phyloP scores from a whole-genome alignment of 2,329 filamentous ascomycete genomes.

The Neofusicoccum ribis region DNA sequence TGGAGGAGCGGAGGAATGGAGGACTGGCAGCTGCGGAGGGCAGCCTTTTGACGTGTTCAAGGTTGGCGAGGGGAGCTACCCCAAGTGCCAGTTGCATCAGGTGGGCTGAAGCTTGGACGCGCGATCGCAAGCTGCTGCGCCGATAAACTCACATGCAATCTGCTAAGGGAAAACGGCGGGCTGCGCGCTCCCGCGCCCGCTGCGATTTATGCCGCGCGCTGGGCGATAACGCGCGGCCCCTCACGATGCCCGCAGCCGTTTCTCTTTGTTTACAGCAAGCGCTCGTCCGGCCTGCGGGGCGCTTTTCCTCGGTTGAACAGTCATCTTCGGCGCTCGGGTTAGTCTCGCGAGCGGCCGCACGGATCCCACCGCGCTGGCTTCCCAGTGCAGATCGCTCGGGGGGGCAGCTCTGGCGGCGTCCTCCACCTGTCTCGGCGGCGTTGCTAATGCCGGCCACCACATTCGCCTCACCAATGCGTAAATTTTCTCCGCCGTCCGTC shows the following conservation, averaged over 20 bases:
- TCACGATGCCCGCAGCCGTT: not conserved
- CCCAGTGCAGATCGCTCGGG: constrained; percentile 10
- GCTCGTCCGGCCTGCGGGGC: constrained; percentile 1
- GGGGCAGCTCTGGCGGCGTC: not conserved
- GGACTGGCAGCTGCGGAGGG: constrained; percentile 1
- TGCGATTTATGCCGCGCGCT: not conserved
- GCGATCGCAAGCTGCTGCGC: not conserved
- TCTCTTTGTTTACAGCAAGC: not conserved
- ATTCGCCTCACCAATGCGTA: not conserved
- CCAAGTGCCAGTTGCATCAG: not conserved
- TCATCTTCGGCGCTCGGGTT: constrained; percentile 5
- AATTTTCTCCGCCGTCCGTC: not conserved
- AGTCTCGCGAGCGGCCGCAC: not conserved
- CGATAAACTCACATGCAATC: not conserved
- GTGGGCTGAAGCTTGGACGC: constrained; percentile 15
- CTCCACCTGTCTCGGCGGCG: not conserved
- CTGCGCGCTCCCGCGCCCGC: not conserved
- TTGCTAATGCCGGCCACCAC: constrained; percentile 5
- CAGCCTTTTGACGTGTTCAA: not conserved
- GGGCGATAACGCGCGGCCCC: not conserved
- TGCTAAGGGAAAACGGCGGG: not conserved
- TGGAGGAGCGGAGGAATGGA: constrained; percentile 14
- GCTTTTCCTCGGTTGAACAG: constrained; percentile 16
- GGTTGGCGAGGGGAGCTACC: not conserved
- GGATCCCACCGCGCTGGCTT: not conserved